Evolutionary conservation across 1,284 basidiomycete genomes (phyloP).

Genomic region (Kwoniella shivajii): DNA sequence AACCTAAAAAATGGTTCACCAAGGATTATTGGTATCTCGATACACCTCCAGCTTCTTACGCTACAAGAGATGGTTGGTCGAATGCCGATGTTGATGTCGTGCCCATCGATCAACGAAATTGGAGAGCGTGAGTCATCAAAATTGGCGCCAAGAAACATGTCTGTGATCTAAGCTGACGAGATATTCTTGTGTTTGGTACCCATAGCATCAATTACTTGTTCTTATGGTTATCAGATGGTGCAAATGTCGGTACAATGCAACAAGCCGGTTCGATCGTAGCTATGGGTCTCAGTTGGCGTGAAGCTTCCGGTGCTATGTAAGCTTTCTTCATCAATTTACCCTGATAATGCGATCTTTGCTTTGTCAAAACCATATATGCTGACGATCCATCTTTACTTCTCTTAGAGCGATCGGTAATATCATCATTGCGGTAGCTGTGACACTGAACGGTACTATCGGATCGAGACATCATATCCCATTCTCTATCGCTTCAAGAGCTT

Average conservation of each 20-base stretch:
- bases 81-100: constrained; percentile 48
- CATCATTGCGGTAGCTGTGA: constrained; percentile 40
- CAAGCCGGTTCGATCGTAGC: constrained; percentile 40
- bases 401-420: constrained; percentile 45
- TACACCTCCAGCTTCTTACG: constrained; percentile 45
- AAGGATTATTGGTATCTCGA: constrained; percentile 41
- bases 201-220: constrained; percentile 45
- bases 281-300: constrained; percentile 45
- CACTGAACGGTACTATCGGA: constrained; percentile 67
- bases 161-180: not conserved
- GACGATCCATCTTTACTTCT: not conserved
- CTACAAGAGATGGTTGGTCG: constrained; percentile 43
- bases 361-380: not conserved
- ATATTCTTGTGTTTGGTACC: not conserved
- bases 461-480: constrained; percentile 70
- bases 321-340: constrained; percentile 6
- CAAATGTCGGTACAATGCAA: constrained; percentile 46
- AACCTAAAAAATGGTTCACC: constrained; percentile 37
- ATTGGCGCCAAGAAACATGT: not conserved
- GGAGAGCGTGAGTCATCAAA: constrained; percentile 39
- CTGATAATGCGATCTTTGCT: not conserved
- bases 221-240: constrained; percentile 44
- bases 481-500: constrained; percentile 71
- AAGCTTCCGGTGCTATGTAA: constrained; percentile 41
- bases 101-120: constrained; percentile 41